Conservation (phyloP, 2,329 filamentous ascomycete genomes). For the Penicillium frequentans region DNA sequence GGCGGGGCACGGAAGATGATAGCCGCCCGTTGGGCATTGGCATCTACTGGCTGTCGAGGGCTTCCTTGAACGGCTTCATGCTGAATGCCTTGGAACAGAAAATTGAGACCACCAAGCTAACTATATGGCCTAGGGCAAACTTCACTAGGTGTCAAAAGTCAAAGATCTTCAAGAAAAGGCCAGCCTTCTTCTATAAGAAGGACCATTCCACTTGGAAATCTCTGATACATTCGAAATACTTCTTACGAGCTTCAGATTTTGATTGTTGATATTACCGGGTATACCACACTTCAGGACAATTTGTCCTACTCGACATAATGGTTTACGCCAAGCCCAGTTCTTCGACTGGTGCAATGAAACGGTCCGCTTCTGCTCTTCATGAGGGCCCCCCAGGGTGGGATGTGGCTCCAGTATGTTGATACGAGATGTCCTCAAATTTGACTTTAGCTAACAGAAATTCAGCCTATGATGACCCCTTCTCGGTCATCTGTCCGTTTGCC, state of each 20-base stretch:
- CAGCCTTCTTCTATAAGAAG: constrained; percentile 14
- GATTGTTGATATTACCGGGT: background rate
- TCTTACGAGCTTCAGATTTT: background rate
- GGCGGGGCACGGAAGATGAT: constrained; percentile 3
- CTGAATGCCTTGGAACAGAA: background rate
- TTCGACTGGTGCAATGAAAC: constrained; percentile 29
- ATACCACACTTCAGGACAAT: background rate
- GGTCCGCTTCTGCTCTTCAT: constrained; percentile 30
- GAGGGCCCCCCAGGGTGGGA: constrained; percentile 32
- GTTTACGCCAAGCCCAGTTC: constrained; percentile 28
- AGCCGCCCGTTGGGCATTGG: constrained; percentile 9
- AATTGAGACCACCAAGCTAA: constrained; percentile 7
- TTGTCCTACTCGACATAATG: constrained; percentile 20
- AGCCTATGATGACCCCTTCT: constrained; percentile 30
- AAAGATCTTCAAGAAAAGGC: background rate
- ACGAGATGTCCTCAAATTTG: background rate
- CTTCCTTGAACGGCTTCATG: background rate
- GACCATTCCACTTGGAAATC: background rate
- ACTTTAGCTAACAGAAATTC: background rate
- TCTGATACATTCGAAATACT: background rate
- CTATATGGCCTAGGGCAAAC: background rate
- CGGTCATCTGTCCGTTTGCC: constrained; percentile 29
- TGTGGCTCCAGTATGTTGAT: constrained; percentile 28
- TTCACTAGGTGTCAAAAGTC: background rate
- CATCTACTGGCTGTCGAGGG: background rate